Evolutionary conservation across 305 asterid genomes (phyloP), one percentile per base, ranked within the genome.

Genomic region (Striga hermonthica): DNA sequence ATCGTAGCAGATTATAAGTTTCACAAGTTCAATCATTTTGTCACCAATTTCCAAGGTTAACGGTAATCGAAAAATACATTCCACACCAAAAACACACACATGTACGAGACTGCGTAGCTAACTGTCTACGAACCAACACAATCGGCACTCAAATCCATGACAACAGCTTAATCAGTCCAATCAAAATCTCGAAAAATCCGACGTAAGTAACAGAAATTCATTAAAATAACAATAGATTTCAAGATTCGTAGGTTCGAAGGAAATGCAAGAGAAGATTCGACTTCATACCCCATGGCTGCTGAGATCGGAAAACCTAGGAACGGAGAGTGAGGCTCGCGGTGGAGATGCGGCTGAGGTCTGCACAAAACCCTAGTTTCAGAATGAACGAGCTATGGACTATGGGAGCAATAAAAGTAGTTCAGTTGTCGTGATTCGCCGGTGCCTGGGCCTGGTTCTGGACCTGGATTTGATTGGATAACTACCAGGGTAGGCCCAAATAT

Each of bases 241-340:
- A 2, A 22, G 31, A 22, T 22, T 31, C 49, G 15, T 16, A 5
- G 43, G 52, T 11, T 1, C 0, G 16, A 9, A 57, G 14, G 22
- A 11, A 55, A 9, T 31, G 31, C 10, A 40, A 7, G 15, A 37
- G 1, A 67, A 34, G 71, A 63, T 43, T 45, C 0, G 9, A 9
- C 2, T 6, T 67, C 80, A 34, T 80, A 89, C 96, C 95, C 96
- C 96, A 89, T 89, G 82, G 56, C 75, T 78, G 84, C 80, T 28
- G 83, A 70, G 72, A 69, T 58, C 76, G 65, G 81, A 67, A 64
- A 35, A 43, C 64, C 50, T 45, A 13, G 80, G 60, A 64, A 64
- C 52, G 52, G 57, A 70, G 73, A 54, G 9, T 44, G 56, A 69
- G 70, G 79, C 22, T 72, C 37, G 61, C 77, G 37, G 72, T 57